Percentiles rank a stretch among this genome's conserved stretches.
phyloP scores from a whole-genome alignment of 73 alveolate species.

The Tetrahymena borealis region DNA sequence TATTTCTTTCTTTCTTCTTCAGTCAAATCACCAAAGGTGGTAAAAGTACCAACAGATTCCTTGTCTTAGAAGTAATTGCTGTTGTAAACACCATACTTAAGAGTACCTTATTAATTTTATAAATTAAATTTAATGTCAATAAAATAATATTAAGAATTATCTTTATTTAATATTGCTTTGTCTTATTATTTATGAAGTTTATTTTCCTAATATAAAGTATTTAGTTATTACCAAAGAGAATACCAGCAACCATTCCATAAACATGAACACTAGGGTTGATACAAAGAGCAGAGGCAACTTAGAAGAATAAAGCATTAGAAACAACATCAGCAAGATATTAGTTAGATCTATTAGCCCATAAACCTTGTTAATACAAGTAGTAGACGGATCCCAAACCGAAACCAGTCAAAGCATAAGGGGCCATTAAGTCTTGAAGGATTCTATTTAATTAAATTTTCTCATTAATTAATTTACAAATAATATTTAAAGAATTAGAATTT shows the following conservation, averaged over 20 bases:
- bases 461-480: not conserved
- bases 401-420: not conserved
- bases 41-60: not conserved
- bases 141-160: too few relatives aligned
- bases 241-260: not conserved
- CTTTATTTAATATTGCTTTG: too few relatives aligned
- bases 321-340: not conserved
- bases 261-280: not conserved
- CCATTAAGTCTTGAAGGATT: not conserved
- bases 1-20: not conserved
- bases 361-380: not conserved
- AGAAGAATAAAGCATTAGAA: not conserved
- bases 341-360: not conserved
- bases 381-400: slow-evolving; percentile 3
- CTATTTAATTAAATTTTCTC: not conserved
- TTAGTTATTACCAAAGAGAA: not conserved
- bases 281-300: not conserved
- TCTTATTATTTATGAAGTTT: not conserved
- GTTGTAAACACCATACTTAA: not conserved
- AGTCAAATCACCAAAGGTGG: not conserved
- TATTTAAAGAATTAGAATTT: too few relatives aligned
- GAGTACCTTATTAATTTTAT: not conserved
- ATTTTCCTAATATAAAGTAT: not conserved
- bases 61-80: not conserved
- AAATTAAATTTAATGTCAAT: not conserved